Evolutionary conservation across 331 rosid genomes (phyloP), one percentile per base, ranked within the genome.

Genomic region (Rosa hybrid): DNA sequence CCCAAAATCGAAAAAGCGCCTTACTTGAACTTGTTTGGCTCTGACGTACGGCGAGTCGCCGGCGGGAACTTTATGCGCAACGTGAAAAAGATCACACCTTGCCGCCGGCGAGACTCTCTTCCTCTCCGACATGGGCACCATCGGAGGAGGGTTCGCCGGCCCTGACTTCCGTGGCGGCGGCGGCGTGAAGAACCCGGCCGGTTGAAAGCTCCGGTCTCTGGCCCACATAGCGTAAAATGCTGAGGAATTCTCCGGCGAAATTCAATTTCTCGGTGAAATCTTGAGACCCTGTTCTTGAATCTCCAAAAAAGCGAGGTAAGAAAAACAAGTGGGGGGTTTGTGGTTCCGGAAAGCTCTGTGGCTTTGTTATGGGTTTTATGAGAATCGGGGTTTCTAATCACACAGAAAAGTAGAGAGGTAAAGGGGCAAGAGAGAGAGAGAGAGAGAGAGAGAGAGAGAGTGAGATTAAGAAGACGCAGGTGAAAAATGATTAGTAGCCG

Each of bases 1-100:
- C n/a, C 8, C 34, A 45, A 62, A 64, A 41, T 25, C 57, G 18
- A 38, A 44, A 48, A 77, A 73, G 42, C 41, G 12, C 17, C 69
- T 49, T 68, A 90, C 99, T 94, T 96, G 97, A 91, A 93, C 97
- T 49, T 96, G 97, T 75, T 96, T 96, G 75, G 99, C 98, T 79
- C 87, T 90, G 12, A 93, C 99, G 62, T 93, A 96, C 4, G 99
- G 98, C 21, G 99, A 93, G 81, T 96, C 93, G 49, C 99, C 97
- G 7, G 94, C 71, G 63, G 99, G 98, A 12, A 93, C 96, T 83
- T 96, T 96, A 64, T 96, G 92, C 80, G 89, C 76, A 0, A 89
- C 77, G 72, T 91, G 98, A 77, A 91, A 95, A 78, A 75, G 87
- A 83, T 90, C 94, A 70, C 72, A 80, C 59, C 74, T 85, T 14